These are phyloP conservation scores for Rosa multiflora DNA, from an alignment of 306 rosid species.

Conservation along the genomic window DNA sequence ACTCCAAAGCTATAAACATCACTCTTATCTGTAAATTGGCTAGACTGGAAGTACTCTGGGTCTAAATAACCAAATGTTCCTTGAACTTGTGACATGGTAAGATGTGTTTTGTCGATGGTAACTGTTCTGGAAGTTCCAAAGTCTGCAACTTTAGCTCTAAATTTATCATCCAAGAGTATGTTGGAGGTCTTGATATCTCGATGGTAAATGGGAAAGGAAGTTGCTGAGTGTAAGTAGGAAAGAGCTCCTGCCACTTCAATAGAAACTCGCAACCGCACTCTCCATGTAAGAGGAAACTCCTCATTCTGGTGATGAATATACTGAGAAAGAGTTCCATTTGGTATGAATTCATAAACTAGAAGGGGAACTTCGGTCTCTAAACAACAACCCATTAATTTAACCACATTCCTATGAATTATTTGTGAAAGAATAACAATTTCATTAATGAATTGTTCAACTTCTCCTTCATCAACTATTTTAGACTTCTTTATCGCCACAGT, in stretches of 20 bases:
- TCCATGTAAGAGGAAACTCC: too few species aligned
- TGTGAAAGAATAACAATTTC: conserved; percentile 11
- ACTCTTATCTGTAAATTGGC: conserved; percentile 11
- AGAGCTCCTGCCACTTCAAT: conserved; percentile 22
- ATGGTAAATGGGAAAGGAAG: conserved; percentile 19
- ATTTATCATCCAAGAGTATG: conserved; percentile 2
- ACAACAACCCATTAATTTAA: background rate
- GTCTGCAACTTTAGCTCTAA: conserved; percentile 6
- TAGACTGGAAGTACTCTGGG: conserved; percentile 4
- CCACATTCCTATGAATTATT: background rate
- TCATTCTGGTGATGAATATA: too few species aligned
- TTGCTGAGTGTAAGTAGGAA: conserved; percentile 18
- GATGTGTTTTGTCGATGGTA: conserved; percentile 7
- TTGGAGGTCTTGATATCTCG: conserved; percentile 12
- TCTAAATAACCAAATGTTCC: conserved; percentile 16
- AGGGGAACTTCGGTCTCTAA: too few species aligned
- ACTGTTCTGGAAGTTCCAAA: conserved; percentile 14
- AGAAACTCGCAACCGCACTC: conserved; percentile 12
- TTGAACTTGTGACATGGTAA: background rate
- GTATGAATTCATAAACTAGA: too few species aligned
- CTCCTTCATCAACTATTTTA: background rate
- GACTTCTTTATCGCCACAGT: conserved; percentile 29
- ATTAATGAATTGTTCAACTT: background rate
- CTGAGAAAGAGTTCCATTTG: too few species aligned
- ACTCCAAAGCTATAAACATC: conserved; percentile 16